Conservation (phyloP, 2,329 filamentous ascomycete genomes). For the Fusarium burgessii region DNA sequence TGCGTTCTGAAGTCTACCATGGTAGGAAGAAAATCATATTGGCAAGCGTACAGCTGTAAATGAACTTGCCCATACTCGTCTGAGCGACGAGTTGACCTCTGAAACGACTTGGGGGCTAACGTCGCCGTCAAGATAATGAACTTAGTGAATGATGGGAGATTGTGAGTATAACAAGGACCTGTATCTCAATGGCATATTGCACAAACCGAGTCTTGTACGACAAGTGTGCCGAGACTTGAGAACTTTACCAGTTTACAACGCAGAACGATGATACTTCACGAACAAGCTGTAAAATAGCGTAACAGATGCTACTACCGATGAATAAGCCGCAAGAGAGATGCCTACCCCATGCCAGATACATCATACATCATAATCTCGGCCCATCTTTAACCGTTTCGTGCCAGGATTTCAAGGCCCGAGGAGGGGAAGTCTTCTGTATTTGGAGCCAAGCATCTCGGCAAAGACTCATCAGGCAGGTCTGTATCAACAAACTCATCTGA, state of each 20-base stretch:
- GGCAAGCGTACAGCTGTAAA: background rate
- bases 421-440: conserved; percentile 20
- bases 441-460: conserved; percentile 30
- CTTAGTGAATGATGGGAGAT: too few relatives aligned
- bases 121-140: background rate
- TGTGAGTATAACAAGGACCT: too few relatives aligned
- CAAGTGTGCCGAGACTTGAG: background rate
- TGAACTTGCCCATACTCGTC: background rate
- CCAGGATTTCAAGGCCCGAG: conserved; percentile 29
- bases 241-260: background rate
- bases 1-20: rapidly evolving
- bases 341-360: conserved; percentile 11
- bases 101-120: background rate
- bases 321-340: background rate
- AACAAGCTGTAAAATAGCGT: too few relatives aligned
- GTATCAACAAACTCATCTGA: background rate
- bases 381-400: conserved; percentile 25
- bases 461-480: conserved; percentile 23
- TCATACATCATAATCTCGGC: conserved; percentile 33
- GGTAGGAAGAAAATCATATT: background rate
- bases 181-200: background rate
- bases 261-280: too few relatives aligned
- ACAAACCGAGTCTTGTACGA: background rate
- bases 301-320: background rate
- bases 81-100: background rate